Percentiles rank a stretch among this genome's conserved stretches.
Conservation (phyloP, 2,329 filamentous ascomycete species). For the Aspergillus pseudonomiae region DNA sequence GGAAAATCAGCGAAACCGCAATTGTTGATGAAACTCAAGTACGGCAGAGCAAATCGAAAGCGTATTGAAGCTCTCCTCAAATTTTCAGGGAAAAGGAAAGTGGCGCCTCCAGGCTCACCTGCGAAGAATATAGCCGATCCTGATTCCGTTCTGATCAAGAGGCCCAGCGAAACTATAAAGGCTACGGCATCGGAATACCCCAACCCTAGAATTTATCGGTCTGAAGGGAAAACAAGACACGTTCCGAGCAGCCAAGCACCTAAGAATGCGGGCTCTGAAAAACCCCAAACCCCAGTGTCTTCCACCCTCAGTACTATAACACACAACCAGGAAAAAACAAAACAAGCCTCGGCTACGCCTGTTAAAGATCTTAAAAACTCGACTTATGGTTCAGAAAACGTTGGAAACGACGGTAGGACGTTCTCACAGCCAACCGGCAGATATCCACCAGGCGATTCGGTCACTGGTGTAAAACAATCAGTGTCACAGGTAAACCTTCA, state of each 20-base stretch:
- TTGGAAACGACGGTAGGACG: constrained; percentile 44
- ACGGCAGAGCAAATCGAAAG: constrained; percentile 53
- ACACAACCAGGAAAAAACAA: constrained; percentile 28
- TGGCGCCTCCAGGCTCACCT: constrained; percentile 27
- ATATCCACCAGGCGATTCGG: constrained; percentile 29
- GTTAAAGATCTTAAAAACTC: constrained; percentile 45
- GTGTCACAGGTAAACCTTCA: constrained; percentile 31
- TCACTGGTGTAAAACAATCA: constrained; percentile 29
- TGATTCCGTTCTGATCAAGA: constrained; percentile 23
- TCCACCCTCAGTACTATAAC: constrained; percentile 38
- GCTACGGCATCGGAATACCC: constrained; percentile 18
- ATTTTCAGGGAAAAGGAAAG: constrained; percentile 44
- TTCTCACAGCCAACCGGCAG: constrained; percentile 38
- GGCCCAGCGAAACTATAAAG: constrained; percentile 19
- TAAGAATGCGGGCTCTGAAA: constrained; percentile 34
- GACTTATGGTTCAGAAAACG: constrained; percentile 44
- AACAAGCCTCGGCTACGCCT: constrained; percentile 41
- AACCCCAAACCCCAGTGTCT: constrained; percentile 40
- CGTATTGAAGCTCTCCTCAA: constrained; percentile 52
- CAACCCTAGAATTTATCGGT: constrained; percentile 21
- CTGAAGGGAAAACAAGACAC: constrained; percentile 22
- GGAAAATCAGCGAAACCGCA: constrained; percentile 24
- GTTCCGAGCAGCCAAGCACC: constrained; percentile 28
- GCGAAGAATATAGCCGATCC: constrained; percentile 26
- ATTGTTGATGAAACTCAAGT: constrained; percentile 55